phyloP scores from a whole-genome alignment of 2,329 filamentous ascomycete genomes.

The Epichloe sp. region DNA sequence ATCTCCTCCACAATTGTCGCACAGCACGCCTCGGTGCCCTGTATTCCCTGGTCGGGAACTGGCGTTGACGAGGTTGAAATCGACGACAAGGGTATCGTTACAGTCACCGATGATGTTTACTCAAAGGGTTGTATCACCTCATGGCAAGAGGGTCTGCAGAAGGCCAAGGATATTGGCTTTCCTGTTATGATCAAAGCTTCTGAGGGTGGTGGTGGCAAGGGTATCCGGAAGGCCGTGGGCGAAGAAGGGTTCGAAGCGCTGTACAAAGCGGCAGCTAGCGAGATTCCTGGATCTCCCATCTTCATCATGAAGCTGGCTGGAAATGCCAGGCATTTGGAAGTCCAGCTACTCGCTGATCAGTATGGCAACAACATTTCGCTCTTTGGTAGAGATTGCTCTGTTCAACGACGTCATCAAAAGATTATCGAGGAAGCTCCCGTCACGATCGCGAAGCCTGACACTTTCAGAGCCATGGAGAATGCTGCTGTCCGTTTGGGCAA shows the following conservation, averaged over 20 bases:
- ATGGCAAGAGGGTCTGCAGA: slow-evolving; percentile 77
- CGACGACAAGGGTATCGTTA: slow-evolving; percentile 77
- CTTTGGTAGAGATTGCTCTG: slow-evolving; percentile 96
- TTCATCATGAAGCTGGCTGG: slow-evolving; percentile 99
- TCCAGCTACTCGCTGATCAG: slow-evolving; percentile 93
- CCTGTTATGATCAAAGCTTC: slow-evolving; percentile 99
- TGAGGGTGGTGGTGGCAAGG: slow-evolving; percentile 96
- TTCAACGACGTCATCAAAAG: slow-evolving; percentile 97
- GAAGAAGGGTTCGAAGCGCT: slow-evolving; percentile 76
- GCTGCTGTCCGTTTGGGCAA: slow-evolving; percentile 87
- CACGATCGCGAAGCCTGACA: slow-evolving; percentile 78
- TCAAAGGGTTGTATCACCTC: slow-evolving; percentile 81
- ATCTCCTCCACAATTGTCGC: slow-evolving; percentile 99
- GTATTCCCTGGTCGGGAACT: slow-evolving; percentile 98
- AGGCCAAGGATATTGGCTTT: slow-evolving; percentile 86
- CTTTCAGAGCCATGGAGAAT: slow-evolving; percentile 93
- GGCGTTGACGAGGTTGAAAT: slow-evolving; percentile 73
- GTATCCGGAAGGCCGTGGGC: slow-evolving; percentile 85
- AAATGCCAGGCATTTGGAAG: slow-evolving; percentile 91
- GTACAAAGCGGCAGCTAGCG: slow-evolving; percentile 91
- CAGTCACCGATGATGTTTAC: slow-evolving; percentile 76
- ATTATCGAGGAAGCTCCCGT: slow-evolving; percentile 99
- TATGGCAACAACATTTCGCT: slow-evolving; percentile 99
- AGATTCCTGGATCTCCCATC: slow-evolving; percentile 96
- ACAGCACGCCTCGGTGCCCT: slow-evolving; percentile 90